Conservation (phyloP, 192 early-diverging fungal genomes). For the Funneliformis geosporum region DNA sequence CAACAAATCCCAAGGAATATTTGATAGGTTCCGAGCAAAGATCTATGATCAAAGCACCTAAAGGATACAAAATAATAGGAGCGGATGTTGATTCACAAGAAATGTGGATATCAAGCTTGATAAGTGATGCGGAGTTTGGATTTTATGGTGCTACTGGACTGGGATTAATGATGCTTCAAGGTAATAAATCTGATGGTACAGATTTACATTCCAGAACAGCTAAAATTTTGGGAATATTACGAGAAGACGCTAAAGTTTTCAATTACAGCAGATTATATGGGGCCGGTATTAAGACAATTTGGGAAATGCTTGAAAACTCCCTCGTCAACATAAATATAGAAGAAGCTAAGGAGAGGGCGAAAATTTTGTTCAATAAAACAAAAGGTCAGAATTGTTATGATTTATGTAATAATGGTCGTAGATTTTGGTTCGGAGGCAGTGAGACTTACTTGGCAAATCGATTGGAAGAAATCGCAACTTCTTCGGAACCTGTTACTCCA, state of each 20-base stretch:
- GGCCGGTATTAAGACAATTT: slow-evolving; percentile 81
- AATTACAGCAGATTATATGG: slow-evolving; percentile 97
- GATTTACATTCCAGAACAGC: slow-evolving; percentile 95
- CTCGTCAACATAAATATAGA: slow-evolving; percentile 65
- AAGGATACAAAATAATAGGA: slow-evolving; percentile 84
- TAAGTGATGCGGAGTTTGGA: slow-evolving; percentile 92
- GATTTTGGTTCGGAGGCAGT: slow-evolving; percentile 85
- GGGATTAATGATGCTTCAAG: slow-evolving; percentile 98
- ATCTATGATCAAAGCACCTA: slow-evolving; percentile 78
- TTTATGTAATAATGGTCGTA: not conserved
- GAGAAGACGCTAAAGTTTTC: slow-evolving; percentile 91
- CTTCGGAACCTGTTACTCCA: slow-evolving; percentile 77
- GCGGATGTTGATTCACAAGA: slow-evolving; percentile 98
- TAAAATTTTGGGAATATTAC: slow-evolving; percentile 77
- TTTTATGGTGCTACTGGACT: slow-evolving; percentile 90
- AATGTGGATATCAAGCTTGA: slow-evolving; percentile 96
- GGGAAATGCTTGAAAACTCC: slow-evolving; percentile 74
- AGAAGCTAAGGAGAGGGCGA: slow-evolving; percentile 66
- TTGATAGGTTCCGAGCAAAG: slow-evolving; percentile 93
- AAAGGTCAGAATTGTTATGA: slow-evolving; percentile 68
- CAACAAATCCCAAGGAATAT: slow-evolving; percentile 86
- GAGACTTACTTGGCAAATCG: slow-evolving; percentile 94
- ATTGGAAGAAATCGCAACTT: slow-evolving; percentile 77
- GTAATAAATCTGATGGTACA: slow-evolving; percentile 82
- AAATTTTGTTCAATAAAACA: slow-evolving; percentile 73